Base-by-base conservation (phyloP, 1,284 basidiomycete genomes). In the Cutaneotrichosporon sp. region DNA sequence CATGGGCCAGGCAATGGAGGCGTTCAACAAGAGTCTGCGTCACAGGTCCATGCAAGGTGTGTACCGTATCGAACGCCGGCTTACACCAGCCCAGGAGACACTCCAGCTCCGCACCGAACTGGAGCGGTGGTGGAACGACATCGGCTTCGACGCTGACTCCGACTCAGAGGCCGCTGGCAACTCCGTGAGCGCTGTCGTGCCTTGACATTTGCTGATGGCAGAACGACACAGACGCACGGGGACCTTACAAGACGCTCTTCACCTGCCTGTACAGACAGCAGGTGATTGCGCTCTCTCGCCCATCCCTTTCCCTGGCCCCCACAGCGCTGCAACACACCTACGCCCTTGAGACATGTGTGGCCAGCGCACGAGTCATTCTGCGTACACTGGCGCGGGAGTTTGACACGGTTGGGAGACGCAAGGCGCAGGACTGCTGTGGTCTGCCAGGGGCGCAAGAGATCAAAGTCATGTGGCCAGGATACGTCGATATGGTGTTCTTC, bases 101-200 rank as follows among this genome's bases (percentile, higher is more conserved):
- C 43, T 64, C 3, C 45, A 46, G n/a, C 46, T 64, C 19, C 54
- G 61, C 16, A 53, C 55, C 14, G 49, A 51, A 22, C 54, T 64
- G 16, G 62, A 64, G 20, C 41, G 45, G 12, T 64, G 62, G 62
- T 64, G 62, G 62, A 61, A 59, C 44, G 62, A 62, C 32, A 55
- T 61, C 5, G 52, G 39, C 31, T 45, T 55, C 25, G 49, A 53
- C 24, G 16, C 19, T 12, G 54, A 54, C 39, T 48, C 47, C 9
- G 49, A 47, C 35, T 14, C 24, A 10, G 27, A 5, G 14, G 17
- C 45, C 47, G 20, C 52, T 35, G 10, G 14, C 29, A 31, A 31
- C 29, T 10, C 41, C 31, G 35, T 38, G 12, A 38, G 35, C 17
- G 11, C 8, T 14, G 29, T 31, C 29, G 14, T 10, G 10, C 29